Conservation (phyloP, 768 basidiomycete species). For the Boletus patriciae region DNA sequence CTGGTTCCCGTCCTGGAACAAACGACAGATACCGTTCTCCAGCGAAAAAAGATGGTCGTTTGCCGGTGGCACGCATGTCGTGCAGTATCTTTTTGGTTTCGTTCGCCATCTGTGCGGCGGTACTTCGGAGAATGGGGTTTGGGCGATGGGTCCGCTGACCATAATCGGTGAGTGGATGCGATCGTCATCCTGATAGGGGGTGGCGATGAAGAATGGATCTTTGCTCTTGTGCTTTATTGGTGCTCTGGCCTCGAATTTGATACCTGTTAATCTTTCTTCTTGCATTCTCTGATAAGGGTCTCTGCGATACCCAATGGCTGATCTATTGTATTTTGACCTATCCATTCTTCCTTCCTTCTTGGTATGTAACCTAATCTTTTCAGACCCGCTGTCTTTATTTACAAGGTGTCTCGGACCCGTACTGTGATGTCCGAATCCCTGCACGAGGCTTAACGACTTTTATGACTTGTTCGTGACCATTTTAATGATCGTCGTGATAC, state of each 20-base stretch:
- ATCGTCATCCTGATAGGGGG: not conserved
- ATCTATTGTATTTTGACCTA: not conserved
- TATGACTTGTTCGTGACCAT: slow-evolving; percentile 1
- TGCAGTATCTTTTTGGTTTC: slow-evolving; percentile 28
- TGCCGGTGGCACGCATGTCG: slow-evolving; percentile 15
- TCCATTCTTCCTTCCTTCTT: not conserved
- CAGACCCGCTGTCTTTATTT: not conserved
- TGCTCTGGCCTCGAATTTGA: not conserved
- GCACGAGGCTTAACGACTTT: not conserved
- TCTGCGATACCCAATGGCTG: not conserved
- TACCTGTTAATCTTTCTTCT: not conserved
- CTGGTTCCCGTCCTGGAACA: not conserved
- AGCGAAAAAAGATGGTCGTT: slow-evolving; percentile 1
- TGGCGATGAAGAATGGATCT: not conserved
- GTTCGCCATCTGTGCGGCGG: slow-evolving; percentile 26
- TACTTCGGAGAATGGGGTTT: slow-evolving; percentile 28
- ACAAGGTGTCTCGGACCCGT: not conserved
- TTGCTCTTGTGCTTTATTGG: not conserved
- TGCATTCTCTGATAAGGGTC: not conserved
- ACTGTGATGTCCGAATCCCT: not conserved
- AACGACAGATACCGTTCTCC: slow-evolving; percentile 1
- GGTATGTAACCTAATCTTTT: not conserved
- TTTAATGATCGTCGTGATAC: not conserved
- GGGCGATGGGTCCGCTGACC: slow-evolving; percentile 24
- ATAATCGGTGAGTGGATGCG: slow-evolving; percentile 14